phyloP scores from a whole-genome alignment of 768 basidiomycete species.

The Serendipita sp. region DNA sequence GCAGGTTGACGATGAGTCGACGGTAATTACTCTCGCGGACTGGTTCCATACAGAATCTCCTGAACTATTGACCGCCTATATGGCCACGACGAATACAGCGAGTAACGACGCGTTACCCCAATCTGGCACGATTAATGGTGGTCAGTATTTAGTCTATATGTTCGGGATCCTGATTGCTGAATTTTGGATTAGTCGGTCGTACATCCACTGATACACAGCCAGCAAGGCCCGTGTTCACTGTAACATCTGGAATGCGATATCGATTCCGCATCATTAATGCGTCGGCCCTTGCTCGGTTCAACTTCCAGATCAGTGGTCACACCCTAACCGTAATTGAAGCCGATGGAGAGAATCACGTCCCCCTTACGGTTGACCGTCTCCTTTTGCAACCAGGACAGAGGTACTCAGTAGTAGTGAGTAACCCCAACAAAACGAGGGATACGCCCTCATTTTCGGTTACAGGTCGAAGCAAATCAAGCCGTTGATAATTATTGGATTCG shows the following conservation, averaged over 20 bases:
- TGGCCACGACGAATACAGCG: neutral
- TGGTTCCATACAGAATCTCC: conserved; percentile 19
- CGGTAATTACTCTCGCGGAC: conserved; percentile 27
- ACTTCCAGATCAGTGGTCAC: conserved; percentile 33
- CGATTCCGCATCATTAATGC: conserved; percentile 26
- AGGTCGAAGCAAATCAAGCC: conserved; percentile 21
- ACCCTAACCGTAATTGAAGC: conserved; percentile 32
- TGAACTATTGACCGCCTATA: conserved; percentile 16
- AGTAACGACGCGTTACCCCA: neutral
- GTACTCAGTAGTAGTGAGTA: conserved; percentile 28
- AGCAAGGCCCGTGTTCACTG: neutral
- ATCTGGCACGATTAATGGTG: conserved; percentile 7
- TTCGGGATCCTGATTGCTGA: neutral
- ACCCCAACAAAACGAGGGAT: neutral
- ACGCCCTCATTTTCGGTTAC: neutral
- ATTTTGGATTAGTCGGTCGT: conserved; percentile 9
- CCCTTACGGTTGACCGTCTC: conserved; percentile 26
- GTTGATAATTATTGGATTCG: conserved; percentile 29
- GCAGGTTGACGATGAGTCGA: conserved; percentile 17
- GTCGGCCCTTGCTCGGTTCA: conserved; percentile 17
- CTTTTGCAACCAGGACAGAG: conserved; percentile 36
- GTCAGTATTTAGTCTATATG: neutral
- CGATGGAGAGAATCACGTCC: conserved; percentile 26
- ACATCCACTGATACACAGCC: conserved; percentile 10
- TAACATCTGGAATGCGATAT: conserved; percentile 14